Percentiles rank a stretch among this genome's conserved stretches.
Conservation (phyloP, 106 monocot species). For the Gastrodia elata region DNA sequence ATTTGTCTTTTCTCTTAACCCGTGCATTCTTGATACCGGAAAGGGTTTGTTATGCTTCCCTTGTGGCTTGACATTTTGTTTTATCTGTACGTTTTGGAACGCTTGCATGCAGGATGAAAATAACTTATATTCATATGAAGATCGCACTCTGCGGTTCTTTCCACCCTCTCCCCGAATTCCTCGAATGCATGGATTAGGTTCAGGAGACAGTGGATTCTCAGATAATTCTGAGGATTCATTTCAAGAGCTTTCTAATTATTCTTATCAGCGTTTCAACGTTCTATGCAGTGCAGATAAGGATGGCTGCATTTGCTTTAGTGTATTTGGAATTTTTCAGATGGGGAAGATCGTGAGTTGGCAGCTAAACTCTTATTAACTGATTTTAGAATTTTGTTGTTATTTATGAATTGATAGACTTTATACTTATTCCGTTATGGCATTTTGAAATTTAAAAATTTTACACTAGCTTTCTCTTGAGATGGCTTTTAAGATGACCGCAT, state of each 20-base stretch:
- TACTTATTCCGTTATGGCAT: not conserved
- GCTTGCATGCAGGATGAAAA: conserved; percentile 27
- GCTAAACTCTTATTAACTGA: not conserved
- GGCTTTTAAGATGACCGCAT: not conserved
- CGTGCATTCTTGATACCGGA: not conserved
- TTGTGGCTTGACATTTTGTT: not conserved
- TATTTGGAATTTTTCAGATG: conserved; percentile 93
- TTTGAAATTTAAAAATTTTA: not conserved
- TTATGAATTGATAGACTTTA: not conserved
- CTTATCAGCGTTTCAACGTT: conserved; percentile 67
- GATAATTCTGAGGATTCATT: conserved; percentile 67
- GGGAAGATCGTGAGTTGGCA: conserved; percentile 76
- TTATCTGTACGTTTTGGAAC: not conserved
- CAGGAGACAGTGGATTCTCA: conserved; percentile 50
- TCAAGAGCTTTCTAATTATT: conserved; percentile 49
- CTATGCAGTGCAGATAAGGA: conserved; percentile 85
- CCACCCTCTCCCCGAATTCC: conserved; percentile 86
- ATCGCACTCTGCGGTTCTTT: conserved; percentile 82
- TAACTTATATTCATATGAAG: conserved; percentile 45
- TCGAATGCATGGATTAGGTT: conserved; percentile 64
- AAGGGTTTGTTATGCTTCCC: not conserved
- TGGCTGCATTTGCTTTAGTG: conserved; percentile 88
- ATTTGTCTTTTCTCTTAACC: not conserved
- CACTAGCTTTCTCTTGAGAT: not conserved
- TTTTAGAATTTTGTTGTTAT: not conserved